Base-by-base conservation (phyloP, 108 stramenopile genomes). In the Pseudonitzschia multistriata region DNA sequence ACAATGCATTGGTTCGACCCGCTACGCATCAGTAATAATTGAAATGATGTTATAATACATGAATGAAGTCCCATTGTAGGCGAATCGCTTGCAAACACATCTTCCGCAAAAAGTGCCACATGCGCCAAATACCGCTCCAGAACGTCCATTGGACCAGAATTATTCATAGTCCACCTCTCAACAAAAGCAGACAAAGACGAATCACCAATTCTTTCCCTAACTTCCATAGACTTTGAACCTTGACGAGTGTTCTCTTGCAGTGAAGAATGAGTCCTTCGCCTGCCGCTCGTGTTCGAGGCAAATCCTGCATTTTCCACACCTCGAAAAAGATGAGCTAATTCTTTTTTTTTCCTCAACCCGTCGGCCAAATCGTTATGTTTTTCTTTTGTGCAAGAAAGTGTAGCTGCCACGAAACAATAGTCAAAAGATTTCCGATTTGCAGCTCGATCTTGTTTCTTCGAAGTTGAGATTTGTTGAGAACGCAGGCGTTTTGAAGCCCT, bases 401-500 rank as follows among this genome's bases (percentile, higher is more conserved):
- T 78, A 0, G 89, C 79, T 21, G 84, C 83, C 22, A 89, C 55
- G 24, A 95, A 74, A 61, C 93, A 87, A 54, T 74, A 83, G 14
- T 72, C 66, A 33, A 81, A 72, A 14, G 78, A 83, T 2, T 67
- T 60, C 36, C 86, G 74, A 10, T 78, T 83, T 11, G 55, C 28
- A 3, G 37, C 45, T 22, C 86, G 62, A 54, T 87, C 86, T 6
- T 79, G 76, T 30, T 66, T 75, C 55, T 83, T 87, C 13, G 73
- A 74, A 27, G 86, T 88, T 19, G 86, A 80, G 29, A 89, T 86
- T 64, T 85, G 64, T 61, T 89, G 85, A 8, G 83, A 83, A 21
- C 78, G 73, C 15, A 94, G 70, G 30, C 92, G 89, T 66, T 89
- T 86, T 30, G 93, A 94, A 36, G 73, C 47, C 52, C 79, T 53